A percentile compares a stretch with the other conserved stretches of the same genome.
Conservation (phyloP, 805 yeast genomes). For the Clavispora fructus region DNA sequence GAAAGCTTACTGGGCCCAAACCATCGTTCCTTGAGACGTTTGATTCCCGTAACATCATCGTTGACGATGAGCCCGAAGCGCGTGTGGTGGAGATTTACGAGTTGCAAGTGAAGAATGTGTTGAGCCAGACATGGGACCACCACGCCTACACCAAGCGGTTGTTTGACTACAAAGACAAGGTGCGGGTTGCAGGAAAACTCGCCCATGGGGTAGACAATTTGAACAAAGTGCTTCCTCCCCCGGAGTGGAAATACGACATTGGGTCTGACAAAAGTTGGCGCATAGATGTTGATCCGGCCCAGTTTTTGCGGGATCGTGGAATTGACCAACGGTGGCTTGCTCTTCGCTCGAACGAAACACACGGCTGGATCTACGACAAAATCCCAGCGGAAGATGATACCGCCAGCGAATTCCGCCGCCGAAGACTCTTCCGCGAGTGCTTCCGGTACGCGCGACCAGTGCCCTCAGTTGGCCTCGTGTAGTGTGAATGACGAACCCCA, state of each 20-base stretch:
- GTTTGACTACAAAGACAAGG: constrained; percentile 47
- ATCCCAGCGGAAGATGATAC: constrained; percentile 33
- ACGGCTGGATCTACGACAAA: constrained; percentile 46
- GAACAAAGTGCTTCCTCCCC: constrained; percentile 58
- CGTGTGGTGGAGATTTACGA: constrained; percentile 74
- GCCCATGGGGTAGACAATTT: constrained; percentile 63
- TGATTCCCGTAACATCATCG: constrained; percentile 50
- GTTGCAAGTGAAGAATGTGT: constrained; percentile 58
- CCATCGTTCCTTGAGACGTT: constrained; percentile 11
- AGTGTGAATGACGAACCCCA: background rate
- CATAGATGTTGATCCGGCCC: constrained; percentile 48
- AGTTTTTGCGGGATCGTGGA: constrained; percentile 49
- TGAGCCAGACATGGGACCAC: constrained; percentile 58
- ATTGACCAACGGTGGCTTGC: constrained; percentile 16
- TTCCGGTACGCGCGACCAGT: constrained; percentile 32
- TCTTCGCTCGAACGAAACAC: constrained; percentile 24
- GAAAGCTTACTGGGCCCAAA: background rate
- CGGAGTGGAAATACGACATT: constrained; percentile 65
- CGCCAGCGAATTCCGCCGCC: constrained; percentile 49
- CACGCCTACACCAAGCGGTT: constrained; percentile 50
- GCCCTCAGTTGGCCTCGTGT: background rate
- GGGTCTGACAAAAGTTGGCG: constrained; percentile 55
- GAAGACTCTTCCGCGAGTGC: constrained; percentile 52
- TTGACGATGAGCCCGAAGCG: constrained; percentile 61
- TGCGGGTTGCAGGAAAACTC: constrained; percentile 37